phyloP scores from a whole-genome alignment of 345 rosid genomes.

The Euphorbia lathyris region DNA sequence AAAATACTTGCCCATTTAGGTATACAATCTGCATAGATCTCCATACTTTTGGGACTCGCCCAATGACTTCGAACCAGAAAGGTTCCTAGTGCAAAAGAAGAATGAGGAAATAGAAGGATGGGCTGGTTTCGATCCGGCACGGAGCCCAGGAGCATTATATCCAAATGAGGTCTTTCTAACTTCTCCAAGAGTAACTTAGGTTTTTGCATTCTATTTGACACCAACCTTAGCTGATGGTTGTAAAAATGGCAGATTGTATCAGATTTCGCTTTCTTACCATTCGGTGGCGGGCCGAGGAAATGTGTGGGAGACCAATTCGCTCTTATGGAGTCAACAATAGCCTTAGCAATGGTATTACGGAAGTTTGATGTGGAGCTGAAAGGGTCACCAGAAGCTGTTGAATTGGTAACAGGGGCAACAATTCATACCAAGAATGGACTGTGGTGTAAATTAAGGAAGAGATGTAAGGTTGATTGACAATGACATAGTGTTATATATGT shows the following conservation, averaged over 20 bases:
- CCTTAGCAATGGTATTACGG: conserved; percentile 69
- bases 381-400: conserved; percentile 71
- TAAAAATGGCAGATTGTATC: conserved; percentile 50
- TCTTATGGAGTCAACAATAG: conserved; percentile 80
- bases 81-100: conserved; percentile 53
- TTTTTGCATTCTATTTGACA: neutral
- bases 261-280: conserved; percentile 86
- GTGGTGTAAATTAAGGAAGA: conserved; percentile 78
- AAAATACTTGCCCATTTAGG: conserved; percentile 35
- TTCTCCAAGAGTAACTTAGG: neutral
- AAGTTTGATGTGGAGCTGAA: conserved; percentile 69
- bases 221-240: conserved; percentile 10
- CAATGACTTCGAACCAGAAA: conserved; percentile 71
- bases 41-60: conserved; percentile 90
- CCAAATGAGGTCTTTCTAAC: conserved; percentile 65
- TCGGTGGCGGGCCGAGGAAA: conserved; percentile 93
- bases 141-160: conserved; percentile 88
- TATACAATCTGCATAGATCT: conserved; percentile 87
- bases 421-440: conserved; percentile 81
- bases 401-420: conserved; percentile 83
- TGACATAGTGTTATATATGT: neutral
- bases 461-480: conserved; percentile 32
- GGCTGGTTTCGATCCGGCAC: conserved; percentile 86
- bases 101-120: conserved; percentile 72
- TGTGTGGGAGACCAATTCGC: conserved; percentile 98